phyloP scores from a whole-genome alignment of 2,329 filamentous ascomycete species.

The Aspergillus ustus region DNA sequence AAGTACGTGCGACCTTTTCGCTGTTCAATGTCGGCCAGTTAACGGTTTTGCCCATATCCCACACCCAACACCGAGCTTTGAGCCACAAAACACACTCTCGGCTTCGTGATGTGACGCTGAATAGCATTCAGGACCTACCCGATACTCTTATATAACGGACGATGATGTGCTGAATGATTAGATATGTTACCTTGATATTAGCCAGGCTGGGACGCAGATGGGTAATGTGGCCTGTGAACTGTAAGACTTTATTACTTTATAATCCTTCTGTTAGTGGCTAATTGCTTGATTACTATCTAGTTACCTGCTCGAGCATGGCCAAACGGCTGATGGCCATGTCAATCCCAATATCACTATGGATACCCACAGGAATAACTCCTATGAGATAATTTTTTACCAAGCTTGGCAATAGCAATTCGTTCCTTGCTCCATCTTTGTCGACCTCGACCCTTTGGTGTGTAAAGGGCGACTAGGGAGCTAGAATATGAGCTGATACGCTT shows the following conservation, averaged over 20 bases:
- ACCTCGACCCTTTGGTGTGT: conserved; percentile 66
- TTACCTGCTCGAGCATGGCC: conserved; percentile 69
- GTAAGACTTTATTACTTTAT: conserved; percentile 53
- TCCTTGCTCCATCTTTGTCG: conserved; percentile 69
- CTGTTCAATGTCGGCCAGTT: not conserved
- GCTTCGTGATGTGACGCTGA: not conserved
- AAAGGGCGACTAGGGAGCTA: not conserved
- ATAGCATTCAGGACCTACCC: not conserved
- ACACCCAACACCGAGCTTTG: not conserved
- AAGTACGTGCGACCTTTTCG: not conserved
- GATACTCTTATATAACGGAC: not conserved
- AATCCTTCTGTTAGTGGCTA: conserved; percentile 11
- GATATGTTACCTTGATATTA: conserved; percentile 70
- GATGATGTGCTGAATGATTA: conserved; percentile 32
- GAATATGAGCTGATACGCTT: conserved; percentile 12
- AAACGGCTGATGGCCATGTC: conserved; percentile 63
- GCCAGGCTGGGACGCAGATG: conserved; percentile 70
- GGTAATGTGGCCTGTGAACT: conserved; percentile 72
- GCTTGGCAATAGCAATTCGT: conserved; percentile 68
- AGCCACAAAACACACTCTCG: conserved; percentile 2
- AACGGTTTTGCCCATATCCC: not conserved
- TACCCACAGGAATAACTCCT: conserved; percentile 59
- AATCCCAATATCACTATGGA: conserved; percentile 61
- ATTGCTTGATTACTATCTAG: conserved; percentile 40
- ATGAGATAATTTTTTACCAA: conserved; percentile 71